Evolutionary conservation across 495 filamentous ascomycete species (phyloP).

Genomic region (Aspergillus biplanus): DNA sequence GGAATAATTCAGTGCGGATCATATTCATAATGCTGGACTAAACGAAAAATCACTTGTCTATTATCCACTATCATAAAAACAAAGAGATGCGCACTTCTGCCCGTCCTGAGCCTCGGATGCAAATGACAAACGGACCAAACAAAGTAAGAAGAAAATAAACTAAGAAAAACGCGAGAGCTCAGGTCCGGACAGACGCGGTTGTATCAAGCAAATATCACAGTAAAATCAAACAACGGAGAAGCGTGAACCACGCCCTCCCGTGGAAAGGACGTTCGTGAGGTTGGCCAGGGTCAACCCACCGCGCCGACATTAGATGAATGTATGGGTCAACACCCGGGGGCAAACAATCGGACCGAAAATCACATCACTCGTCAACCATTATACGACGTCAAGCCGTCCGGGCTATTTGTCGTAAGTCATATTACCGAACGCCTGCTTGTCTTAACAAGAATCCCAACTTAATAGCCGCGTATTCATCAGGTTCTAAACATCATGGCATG

Average conservation of each 20-base stretch:
- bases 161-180: conserved; percentile 29
- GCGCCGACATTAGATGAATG: conserved; percentile 8
- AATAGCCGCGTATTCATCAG: conserved; percentile 23
- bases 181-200: conserved; percentile 53
- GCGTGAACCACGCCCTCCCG: conserved; percentile 19
- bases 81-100: conserved; percentile 57
- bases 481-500: conserved; percentile 27
- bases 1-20: no score
- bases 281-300: neutral
- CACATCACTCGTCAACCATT: conserved; percentile 22
- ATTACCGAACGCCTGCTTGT: conserved; percentile 28
- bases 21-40: no score
- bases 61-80: conserved; percentile 25
- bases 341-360: conserved; percentile 20
- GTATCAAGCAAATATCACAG: conserved; percentile 54
- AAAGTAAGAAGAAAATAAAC: conserved; percentile 19
- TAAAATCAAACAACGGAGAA: conserved; percentile 20
- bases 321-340: conserved; percentile 13
- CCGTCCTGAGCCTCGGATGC: conserved; percentile 37
- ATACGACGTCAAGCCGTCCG: conserved; percentile 15
- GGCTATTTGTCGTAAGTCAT: conserved; percentile 17
- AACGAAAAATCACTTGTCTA: conserved; percentile 17
- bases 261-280: conserved; percentile 4
- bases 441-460: conserved; percentile 26
- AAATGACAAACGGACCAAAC: conserved; percentile 29